Evolutionary conservation across 176 grass and related monocot species (phyloP).

Genomic region (Musa schizocarpa): DNA sequence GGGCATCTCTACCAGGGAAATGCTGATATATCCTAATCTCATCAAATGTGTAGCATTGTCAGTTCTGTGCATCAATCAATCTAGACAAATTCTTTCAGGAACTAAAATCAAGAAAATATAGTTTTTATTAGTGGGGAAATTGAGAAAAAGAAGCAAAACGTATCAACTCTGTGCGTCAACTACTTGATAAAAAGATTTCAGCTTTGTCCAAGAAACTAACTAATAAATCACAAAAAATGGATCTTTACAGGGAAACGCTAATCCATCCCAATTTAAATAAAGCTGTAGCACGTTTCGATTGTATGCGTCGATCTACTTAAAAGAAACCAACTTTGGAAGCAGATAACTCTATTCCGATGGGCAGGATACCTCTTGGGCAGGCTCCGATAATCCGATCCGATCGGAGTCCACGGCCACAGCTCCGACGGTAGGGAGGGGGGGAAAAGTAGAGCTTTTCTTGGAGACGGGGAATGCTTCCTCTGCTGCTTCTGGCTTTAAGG

Average conservation of each 20-base stretch:
- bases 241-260: neutral
- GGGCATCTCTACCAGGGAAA: too few species aligned
- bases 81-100: too few species aligned
- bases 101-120: too few species aligned
- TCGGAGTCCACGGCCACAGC: constrained; percentile 56
- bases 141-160: too few species aligned
- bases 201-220: neutral
- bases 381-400: constrained; percentile 33
- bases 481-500: neutral
- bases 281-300: neutral
- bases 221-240: neutral
- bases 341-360: neutral
- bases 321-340: neutral
- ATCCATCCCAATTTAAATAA: neutral
- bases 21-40: too few species aligned
- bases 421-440: constrained; percentile 9
- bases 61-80: too few species aligned
- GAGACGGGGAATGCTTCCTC: too few species aligned
- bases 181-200: neutral
- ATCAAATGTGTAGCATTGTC: too few species aligned
- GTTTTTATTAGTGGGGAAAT: too few species aligned
- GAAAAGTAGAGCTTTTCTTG: neutral
- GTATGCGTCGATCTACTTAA: neutral
- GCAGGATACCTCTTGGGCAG: constrained; percentile 35
- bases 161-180: too few species aligned